phyloP scores from a whole-genome alignment of 805 yeast species.

The Ogataea nonfermentans region DNA sequence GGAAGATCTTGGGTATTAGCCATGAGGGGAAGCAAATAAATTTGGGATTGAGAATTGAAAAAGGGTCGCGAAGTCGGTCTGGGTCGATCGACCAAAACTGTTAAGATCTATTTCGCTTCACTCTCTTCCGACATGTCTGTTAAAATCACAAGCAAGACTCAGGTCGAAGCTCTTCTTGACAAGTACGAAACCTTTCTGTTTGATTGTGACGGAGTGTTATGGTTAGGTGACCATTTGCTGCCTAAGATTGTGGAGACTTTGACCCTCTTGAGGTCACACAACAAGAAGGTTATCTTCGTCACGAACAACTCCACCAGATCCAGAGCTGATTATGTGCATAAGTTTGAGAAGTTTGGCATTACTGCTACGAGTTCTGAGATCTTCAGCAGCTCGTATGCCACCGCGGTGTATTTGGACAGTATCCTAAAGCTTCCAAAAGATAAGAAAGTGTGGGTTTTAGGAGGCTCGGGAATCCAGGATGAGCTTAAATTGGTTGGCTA shows the following conservation, averaged over 20 bases:
- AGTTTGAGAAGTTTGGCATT: conserved; percentile 63
- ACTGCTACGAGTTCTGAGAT: conserved; percentile 59
- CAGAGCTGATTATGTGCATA: conserved; percentile 68
- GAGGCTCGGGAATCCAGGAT: conserved; percentile 80
- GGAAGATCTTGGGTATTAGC: conserved; percentile 67
- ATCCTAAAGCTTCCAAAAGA: conserved; percentile 71
- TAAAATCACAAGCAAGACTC: conserved; percentile 47
- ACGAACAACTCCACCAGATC: conserved; percentile 96
- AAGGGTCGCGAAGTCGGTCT: neutral
- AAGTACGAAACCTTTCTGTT: conserved; percentile 82
- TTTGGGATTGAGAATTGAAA: neutral
- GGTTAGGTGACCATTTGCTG: conserved; percentile 82
- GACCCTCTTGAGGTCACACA: conserved; percentile 47
- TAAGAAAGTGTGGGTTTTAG: conserved; percentile 84
- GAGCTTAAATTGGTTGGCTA: conserved; percentile 79
- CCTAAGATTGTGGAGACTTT: conserved; percentile 81
- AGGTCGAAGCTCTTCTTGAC: conserved; percentile 54
- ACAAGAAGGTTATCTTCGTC: conserved; percentile 80
- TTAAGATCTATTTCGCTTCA: conserved; percentile 4
- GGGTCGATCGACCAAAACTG: conserved; percentile 11
- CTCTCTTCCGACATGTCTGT: conserved; percentile 38
- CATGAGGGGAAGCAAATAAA: conserved; percentile 9
- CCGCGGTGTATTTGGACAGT: conserved; percentile 80
- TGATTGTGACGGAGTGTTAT: conserved; percentile 96
- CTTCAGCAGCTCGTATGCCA: conserved; percentile 89